Percentiles rank a stretch among this genome's conserved stretches.
Evolutionary conservation across 352 stramenopile species (phyloP).

Genomic region (Pythium aristosporum): DNA sequence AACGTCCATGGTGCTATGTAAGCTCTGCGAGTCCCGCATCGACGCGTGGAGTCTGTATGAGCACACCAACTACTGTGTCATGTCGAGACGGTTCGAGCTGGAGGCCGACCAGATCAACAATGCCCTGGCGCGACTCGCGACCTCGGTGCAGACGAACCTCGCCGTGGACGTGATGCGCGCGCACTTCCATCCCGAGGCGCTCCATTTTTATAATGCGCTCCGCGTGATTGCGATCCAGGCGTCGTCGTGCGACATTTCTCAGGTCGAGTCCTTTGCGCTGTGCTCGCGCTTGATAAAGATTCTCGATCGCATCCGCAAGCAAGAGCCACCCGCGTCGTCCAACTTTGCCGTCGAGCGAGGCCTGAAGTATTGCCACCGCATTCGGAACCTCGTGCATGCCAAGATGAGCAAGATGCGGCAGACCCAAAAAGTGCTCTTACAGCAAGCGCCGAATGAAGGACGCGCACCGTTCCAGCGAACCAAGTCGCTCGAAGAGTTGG

Average conservation of each 20-base stretch:
- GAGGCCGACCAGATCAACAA: constrained; percentile 80
- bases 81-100: constrained; percentile 74
- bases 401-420: constrained; percentile 88
- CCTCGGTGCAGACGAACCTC: constrained; percentile 61
- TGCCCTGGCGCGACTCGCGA: constrained; percentile 47
- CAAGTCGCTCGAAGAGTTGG: constrained; percentile 72
- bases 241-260: constrained; percentile 68
- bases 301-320: constrained; percentile 61
- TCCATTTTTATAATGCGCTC: constrained; percentile 74
- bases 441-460: constrained; percentile 45
- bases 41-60: constrained; percentile 64
- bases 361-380: constrained; percentile 51
- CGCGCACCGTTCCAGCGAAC: constrained; percentile 64
- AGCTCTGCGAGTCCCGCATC: constrained; percentile 78
- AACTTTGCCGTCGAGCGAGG: constrained; percentile 53
- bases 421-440: constrained; percentile 80
- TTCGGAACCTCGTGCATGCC: constrained; percentile 75
- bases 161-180: constrained; percentile 33
- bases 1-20: constrained; percentile 62
- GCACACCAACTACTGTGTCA: constrained; percentile 79
- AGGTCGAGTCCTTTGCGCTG: constrained; percentile 73
- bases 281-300: constrained; percentile 81
- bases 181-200: constrained; percentile 53
- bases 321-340: constrained; percentile 39
- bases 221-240: constrained; percentile 67